Conservation (phyloP, 345 rosid species). For the Kandelia obovata region DNA sequence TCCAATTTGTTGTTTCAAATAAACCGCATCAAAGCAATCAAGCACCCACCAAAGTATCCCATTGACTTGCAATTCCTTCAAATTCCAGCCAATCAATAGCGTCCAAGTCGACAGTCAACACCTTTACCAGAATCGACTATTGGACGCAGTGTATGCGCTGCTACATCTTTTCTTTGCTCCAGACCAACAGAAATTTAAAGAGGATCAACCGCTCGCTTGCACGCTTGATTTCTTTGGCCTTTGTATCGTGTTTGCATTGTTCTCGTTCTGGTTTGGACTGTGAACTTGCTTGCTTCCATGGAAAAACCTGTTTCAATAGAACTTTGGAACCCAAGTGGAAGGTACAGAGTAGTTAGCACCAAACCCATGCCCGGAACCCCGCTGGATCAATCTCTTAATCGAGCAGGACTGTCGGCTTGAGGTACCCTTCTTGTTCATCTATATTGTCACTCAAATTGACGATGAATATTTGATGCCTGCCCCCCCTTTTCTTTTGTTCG, state of each 20-base stretch:
- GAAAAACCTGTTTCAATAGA: conserved; percentile 88
- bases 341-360: conserved; percentile 88
- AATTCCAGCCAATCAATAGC: neutral
- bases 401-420: conserved; percentile 91
- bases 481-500: neutral
- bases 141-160: neutral
- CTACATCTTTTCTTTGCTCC: neutral
- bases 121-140: neutral
- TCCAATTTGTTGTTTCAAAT: too few relatives aligned
- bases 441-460: neutral
- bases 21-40: neutral
- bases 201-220: neutral
- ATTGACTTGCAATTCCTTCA: neutral
- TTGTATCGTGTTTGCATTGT: neutral
- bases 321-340: conserved; percentile 90
- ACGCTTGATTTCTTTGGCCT: neutral
- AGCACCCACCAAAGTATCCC: neutral
- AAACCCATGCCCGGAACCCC: conserved; percentile 98
- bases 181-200: conserved; percentile 19
- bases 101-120: neutral
- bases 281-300: conserved; percentile 35
- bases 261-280: neutral
- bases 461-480: neutral
- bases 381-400: conserved; percentile 90
- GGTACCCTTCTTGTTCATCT: conserved; percentile 34